phyloP scores from a whole-genome alignment of 495 filamentous ascomycete genomes.

The Apiosordaria backusii region DNA sequence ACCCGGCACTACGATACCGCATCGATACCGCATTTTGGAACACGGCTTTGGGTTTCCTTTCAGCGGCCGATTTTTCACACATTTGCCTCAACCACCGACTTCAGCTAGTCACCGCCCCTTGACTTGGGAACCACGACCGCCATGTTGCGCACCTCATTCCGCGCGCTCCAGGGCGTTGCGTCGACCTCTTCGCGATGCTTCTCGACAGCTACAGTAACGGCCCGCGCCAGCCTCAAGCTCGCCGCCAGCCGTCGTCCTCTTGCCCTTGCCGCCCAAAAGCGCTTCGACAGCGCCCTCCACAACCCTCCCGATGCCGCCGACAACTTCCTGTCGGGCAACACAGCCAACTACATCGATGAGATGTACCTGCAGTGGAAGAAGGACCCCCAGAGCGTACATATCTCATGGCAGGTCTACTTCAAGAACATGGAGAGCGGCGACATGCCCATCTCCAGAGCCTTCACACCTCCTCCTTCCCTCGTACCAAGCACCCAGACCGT shows the following conservation, averaged over 20 bases:
- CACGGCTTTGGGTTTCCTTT: slow-evolving; percentile 15
- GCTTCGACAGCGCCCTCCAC: slow-evolving; percentile 44
- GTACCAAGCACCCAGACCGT: slow-evolving; percentile 72
- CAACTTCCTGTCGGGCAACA: slow-evolving; percentile 90
- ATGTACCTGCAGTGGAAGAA: slow-evolving; percentile 98
- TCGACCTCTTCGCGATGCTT: slow-evolving; percentile 33
- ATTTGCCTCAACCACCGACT: slow-evolving; percentile 23
- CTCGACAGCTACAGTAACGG: slow-evolving; percentile 43
- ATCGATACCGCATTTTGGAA: slow-evolving; percentile 15
- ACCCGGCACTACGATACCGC: neutral
- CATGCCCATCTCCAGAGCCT: slow-evolving; percentile 95
- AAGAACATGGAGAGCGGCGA: slow-evolving; percentile 97
- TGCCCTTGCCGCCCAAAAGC: slow-evolving; percentile 46
- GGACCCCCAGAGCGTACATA: slow-evolving; percentile 88
- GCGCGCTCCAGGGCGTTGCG: slow-evolving; percentile 31
- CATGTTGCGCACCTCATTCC: slow-evolving; percentile 44
- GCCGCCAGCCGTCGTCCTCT: slow-evolving; percentile 47
- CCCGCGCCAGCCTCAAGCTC: slow-evolving; percentile 30
- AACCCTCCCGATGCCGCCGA: slow-evolving; percentile 73
- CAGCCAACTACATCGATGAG: slow-evolving; percentile 98
- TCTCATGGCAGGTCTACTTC: slow-evolving; percentile 99
- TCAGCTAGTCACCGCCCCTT: slow-evolving; percentile 3
- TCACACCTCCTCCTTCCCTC: slow-evolving; percentile 89
- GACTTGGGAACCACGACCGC: slow-evolving; percentile 9
- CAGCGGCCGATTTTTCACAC: slow-evolving; percentile 15